Percentiles rank a stretch among this genome's conserved stretches.
Evolutionary conservation across 1,139 yeast species (phyloP).

Genomic region (Yamadazyma blattariae): DNA sequence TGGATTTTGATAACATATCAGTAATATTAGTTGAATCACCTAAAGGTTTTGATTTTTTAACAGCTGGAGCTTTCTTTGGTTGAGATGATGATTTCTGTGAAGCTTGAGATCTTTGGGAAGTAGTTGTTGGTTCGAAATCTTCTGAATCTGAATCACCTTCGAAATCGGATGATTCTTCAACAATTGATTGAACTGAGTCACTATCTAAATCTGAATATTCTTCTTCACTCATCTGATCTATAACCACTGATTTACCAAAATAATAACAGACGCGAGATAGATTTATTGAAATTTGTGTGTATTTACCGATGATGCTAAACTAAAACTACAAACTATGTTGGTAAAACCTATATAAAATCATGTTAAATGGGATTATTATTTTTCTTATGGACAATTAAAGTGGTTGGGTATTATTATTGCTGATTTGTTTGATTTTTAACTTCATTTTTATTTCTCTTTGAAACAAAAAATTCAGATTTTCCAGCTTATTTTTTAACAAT

Average conservation of each 20-base stretch:
- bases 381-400: too few relatives aligned
- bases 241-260: too few relatives aligned
- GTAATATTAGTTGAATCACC: slow-evolving; percentile 24
- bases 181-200: not conserved
- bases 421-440: too few relatives aligned
- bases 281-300: not conserved
- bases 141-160: slow-evolving; percentile 3
- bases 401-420: too few relatives aligned
- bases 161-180: slow-evolving; percentile 7
- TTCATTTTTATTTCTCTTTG: too few relatives aligned
- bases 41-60: slow-evolving; percentile 9
- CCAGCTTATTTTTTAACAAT: too few relatives aligned
- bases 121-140: slow-evolving; percentile 10
- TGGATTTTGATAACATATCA: slow-evolving; percentile 8
- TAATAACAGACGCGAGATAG: not conserved
- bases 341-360: too few relatives aligned
- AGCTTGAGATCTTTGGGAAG: not conserved
- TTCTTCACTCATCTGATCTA: slow-evolving; percentile 17
- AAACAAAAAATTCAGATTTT: too few relatives aligned
- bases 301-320: not conserved
- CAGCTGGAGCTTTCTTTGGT: slow-evolving; percentile 14
- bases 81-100: not conserved
- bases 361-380: too few relatives aligned
- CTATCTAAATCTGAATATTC: slow-evolving; percentile 16
- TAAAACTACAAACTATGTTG: not conserved